phyloP scores from a whole-genome alignment of 257 asterid species.

The Cinchona pubescens region DNA sequence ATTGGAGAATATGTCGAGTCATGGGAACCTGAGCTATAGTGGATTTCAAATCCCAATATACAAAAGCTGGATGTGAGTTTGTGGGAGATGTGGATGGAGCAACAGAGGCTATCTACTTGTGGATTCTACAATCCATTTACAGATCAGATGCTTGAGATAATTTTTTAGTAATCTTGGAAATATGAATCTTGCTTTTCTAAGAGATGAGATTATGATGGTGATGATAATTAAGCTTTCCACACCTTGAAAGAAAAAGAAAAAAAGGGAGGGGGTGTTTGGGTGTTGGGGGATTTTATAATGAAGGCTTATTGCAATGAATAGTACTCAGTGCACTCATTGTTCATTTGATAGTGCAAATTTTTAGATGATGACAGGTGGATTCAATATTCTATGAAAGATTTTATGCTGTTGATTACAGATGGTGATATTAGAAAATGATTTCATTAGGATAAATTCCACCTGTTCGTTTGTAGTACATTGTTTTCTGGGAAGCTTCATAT shows the following conservation, averaged over 20 bases:
- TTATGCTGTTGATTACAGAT: conserved; percentile 9
- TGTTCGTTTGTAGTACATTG: neutral
- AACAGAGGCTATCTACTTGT: conserved; percentile 12
- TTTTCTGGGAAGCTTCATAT: neutral
- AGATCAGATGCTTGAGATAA: conserved; percentile 26
- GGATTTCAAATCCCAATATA: conserved; percentile 40
- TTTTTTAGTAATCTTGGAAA: conserved; percentile 24
- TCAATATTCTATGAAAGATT: conserved; percentile 3
- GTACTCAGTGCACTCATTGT: neutral
- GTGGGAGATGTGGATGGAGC: conserved; percentile 41
- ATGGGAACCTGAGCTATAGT: conserved; percentile 37
- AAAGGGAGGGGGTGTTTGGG: too few relatives aligned
- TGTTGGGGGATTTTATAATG: too few relatives aligned
- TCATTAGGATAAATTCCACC: neutral
- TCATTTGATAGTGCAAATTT: too few relatives aligned
- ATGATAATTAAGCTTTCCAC: conserved; percentile 13
- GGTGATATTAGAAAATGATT: too few relatives aligned
- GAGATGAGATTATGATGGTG: conserved; percentile 25
- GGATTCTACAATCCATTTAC: conserved; percentile 26
- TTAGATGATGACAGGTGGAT: neutral
- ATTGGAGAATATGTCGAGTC: conserved; percentile 31
- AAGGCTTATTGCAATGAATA: neutral
- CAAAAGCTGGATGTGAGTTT: conserved; percentile 42
- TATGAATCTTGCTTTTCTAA: conserved; percentile 48
- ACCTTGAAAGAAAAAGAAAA: conserved; percentile 13